phyloP scores from a whole-genome alignment of 768 basidiomycete species.

The Infundibulicybe gibba region DNA sequence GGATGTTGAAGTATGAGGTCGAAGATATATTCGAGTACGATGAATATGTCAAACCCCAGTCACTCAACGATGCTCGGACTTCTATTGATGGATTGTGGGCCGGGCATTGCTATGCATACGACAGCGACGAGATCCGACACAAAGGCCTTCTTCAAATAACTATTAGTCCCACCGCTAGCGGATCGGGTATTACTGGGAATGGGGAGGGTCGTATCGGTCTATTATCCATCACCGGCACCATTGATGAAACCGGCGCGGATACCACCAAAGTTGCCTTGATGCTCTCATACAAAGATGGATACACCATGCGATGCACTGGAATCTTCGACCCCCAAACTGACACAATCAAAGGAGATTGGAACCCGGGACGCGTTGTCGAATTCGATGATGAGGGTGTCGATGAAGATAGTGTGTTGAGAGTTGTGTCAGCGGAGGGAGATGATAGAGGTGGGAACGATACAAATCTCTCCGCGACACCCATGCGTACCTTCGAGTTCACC shows the following conservation, averaged over 20 bases:
- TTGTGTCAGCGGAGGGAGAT: slow-evolving; percentile 24
- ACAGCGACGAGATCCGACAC: slow-evolving; percentile 2
- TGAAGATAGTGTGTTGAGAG: too few species aligned
- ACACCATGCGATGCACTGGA: background rate
- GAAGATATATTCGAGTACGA: slow-evolving; percentile 27
- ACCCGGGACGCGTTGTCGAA: too few species aligned
- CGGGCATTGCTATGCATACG: background rate
- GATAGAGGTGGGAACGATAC: slow-evolving; percentile 4
- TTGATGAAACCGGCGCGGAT: too few species aligned
- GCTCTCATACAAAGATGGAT: too few species aligned
- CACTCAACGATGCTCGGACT: slow-evolving; percentile 8
- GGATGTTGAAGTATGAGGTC: slow-evolving; percentile 27
- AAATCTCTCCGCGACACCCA: background rate
- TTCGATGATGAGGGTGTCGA: background rate
- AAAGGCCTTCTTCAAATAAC: slow-evolving; percentile 15
- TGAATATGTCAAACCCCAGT: slow-evolving; percentile 26
- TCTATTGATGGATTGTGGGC: slow-evolving; percentile 30
- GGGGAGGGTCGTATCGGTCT: slow-evolving; percentile 13
- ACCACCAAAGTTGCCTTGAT: too few species aligned
- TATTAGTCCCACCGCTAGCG: slow-evolving; percentile 23
- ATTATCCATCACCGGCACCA: background rate
- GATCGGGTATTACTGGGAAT: slow-evolving; percentile 16
- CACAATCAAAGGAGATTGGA: background rate
- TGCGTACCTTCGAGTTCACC: slow-evolving; percentile 19
- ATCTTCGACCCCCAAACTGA: background rate